Percentiles rank a stretch among this genome's conserved stretches.
Evolutionary conservation across 129 eudicot species (phyloP).

Genomic region (Tagetes patula): DNA sequence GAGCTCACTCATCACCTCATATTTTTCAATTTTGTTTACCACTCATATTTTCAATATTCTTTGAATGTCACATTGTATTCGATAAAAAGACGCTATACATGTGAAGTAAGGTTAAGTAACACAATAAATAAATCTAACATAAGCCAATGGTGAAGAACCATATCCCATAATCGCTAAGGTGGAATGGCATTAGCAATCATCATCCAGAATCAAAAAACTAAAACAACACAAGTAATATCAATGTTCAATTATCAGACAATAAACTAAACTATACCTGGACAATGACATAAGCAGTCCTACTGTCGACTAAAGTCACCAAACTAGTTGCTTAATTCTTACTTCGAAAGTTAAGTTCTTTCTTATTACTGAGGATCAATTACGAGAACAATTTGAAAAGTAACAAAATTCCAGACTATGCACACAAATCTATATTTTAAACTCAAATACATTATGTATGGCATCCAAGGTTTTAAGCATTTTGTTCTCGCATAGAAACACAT

Average conservation of each 20-base stretch:
- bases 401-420: not conserved
- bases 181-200: not conserved
- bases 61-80: not conserved
- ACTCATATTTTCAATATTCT: not conserved
- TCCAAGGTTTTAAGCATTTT: not conserved
- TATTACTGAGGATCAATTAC: not conserved
- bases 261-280: not conserved
- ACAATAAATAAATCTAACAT: not conserved
- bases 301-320: not conserved
- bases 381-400: not conserved
- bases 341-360: too few species aligned
- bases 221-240: slow-evolving; percentile 2
- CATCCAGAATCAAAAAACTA: not conserved
- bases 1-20: not conserved
- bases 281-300: not conserved
- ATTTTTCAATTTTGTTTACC: not conserved
- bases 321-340: too few species aligned
- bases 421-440: not conserved
- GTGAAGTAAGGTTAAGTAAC: slow-evolving; percentile 12
- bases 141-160: slow-evolving; percentile 7
- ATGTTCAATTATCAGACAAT: not conserved
- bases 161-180: slow-evolving; percentile 12
- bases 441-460: not conserved
- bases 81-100: not conserved
- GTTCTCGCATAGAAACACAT: not conserved